Conservation (phyloP, 768 basidiomycete genomes). For the Kwoniella mangroviensis region DNA sequence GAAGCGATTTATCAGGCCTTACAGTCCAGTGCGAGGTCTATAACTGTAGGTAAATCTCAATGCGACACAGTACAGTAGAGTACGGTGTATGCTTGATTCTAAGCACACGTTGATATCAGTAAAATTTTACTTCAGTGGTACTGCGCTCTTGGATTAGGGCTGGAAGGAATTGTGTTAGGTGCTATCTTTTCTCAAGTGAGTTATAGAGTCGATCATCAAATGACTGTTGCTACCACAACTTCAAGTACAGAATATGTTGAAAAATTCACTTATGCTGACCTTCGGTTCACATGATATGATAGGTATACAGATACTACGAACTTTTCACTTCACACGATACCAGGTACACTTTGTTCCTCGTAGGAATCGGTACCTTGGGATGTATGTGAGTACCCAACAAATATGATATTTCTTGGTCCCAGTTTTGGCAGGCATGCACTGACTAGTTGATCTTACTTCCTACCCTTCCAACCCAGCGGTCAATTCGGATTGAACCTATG, state of each 20-base stretch:
- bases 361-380: not conserved
- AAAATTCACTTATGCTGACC: not conserved
- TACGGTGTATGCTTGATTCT: no score
- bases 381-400: conserved; percentile 14
- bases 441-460: not conserved
- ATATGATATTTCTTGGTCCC: not conserved
- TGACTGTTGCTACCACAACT: not conserved
- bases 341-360: conserved; percentile 6
- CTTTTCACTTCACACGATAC: conserved; percentile 7
- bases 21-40: conserved; percentile 1
- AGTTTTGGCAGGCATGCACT: not conserved
- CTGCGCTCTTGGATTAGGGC: conserved; percentile 13
- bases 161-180: conserved; percentile 15
- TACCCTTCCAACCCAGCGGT: not conserved
- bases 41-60: conserved; percentile 5
- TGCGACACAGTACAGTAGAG: no score
- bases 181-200: conserved; percentile 20
- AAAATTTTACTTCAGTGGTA: not conserved
- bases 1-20: conserved; percentile 15
- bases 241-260: no score
- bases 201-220: not conserved
- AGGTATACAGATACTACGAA: conserved; percentile 21
- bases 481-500: conserved; percentile 22
- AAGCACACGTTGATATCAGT: not conserved
- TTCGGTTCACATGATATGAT: not conserved